phyloP scores from a whole-genome alignment of 2,329 filamentous ascomycete genomes.

The Teratosphaeria viscida region DNA sequence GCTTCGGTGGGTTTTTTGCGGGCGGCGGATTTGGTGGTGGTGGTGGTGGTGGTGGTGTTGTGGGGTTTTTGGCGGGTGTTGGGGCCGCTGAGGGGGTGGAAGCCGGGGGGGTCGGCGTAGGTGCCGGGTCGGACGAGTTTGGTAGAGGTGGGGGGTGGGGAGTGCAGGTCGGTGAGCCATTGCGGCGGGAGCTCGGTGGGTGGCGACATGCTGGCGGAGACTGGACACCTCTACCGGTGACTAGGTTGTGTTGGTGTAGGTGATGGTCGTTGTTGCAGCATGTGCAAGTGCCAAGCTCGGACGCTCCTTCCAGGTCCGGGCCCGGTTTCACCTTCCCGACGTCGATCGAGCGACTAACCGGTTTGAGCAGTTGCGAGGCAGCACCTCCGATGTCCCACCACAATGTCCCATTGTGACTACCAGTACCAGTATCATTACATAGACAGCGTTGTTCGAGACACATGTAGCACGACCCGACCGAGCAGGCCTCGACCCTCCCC shows the following conservation, averaged over 20 bases:
- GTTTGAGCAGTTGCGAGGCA: neutral
- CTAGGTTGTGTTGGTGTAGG: neutral
- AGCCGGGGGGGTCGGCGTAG: slow-evolving; percentile 82
- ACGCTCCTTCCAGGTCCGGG: neutral
- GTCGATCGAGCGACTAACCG: neutral
- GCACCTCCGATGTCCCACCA: neutral
- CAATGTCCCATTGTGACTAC: no score
- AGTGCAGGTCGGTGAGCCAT: slow-evolving; percentile 77
- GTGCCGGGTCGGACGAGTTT: slow-evolving; percentile 54
- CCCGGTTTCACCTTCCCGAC: neutral
- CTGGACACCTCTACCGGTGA: no score
- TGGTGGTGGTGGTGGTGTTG: slow-evolving; percentile 11
- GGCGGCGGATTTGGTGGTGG: slow-evolving; percentile 23
- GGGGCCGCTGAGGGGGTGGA: slow-evolving; percentile 39
- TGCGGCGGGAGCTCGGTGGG: slow-evolving; percentile 46
- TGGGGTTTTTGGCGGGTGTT: slow-evolving; percentile 8
- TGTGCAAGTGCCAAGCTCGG: neutral
- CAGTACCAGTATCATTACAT: no score
- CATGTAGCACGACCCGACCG: neutral
- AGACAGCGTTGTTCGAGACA: no score
- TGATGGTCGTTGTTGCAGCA: neutral
- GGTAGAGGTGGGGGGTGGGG: slow-evolving; percentile 45
- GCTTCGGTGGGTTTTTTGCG: slow-evolving; percentile 62
- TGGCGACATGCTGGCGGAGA: neutral
- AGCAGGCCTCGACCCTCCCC: neutral